Conservation (phyloP, 176 grass and related monocot species). For the Rhynchospora breviuscula region DNA sequence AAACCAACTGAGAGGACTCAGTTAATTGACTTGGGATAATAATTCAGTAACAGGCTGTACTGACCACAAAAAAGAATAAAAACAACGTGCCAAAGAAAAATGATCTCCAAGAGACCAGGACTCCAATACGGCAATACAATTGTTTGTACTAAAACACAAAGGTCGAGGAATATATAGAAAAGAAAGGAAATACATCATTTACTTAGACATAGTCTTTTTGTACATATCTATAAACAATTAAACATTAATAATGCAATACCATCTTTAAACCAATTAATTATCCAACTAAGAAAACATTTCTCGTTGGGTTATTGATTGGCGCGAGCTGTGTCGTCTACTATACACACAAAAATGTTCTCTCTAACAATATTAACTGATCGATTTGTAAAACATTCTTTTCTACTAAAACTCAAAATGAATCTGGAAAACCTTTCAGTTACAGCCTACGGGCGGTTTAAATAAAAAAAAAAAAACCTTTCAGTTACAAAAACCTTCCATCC, state of each 20-base stretch:
- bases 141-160: not conserved
- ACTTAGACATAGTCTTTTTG: not conserved
- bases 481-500: slow-evolving; percentile 26
- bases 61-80: not conserved
- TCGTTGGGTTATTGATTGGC: not conserved
- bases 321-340: too few relatives aligned
- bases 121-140: not conserved
- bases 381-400: not conserved
- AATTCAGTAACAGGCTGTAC: not conserved
- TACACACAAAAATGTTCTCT: not conserved
- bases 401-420: not conserved
- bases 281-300: not conserved
- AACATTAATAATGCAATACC: not conserved
- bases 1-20: not conserved
- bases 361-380: not conserved
- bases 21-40: not conserved
- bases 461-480: slow-evolving; percentile 21
- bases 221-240: not conserved
- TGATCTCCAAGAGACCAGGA: too few relatives aligned
- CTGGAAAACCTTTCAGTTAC: slow-evolving; percentile 13
- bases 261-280: not conserved
- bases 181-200: not conserved
- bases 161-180: not conserved
- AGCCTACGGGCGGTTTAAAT: too few relatives aligned
- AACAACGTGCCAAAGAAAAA: not conserved